phyloP scores from a whole-genome alignment of 768 basidiomycete genomes.

The Boletus subparvulus region DNA sequence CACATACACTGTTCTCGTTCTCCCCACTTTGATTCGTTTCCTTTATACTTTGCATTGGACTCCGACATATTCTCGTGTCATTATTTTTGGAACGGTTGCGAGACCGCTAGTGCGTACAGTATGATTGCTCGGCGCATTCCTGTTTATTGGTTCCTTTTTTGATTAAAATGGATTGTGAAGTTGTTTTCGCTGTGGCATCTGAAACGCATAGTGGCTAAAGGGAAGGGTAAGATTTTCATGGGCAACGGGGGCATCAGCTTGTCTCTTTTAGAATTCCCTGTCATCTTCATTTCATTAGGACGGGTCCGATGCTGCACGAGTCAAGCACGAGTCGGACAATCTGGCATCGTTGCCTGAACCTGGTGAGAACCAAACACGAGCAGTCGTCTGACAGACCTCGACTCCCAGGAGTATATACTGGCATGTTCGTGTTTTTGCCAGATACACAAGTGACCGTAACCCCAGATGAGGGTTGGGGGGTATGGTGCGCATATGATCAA shows the following conservation, averaged over 20 bases:
- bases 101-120: constrained; percentile 24
- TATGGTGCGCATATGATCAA: too few relatives aligned
- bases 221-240: neutral
- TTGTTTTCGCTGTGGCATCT: neutral
- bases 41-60: constrained; percentile 21
- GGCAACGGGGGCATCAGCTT: neutral
- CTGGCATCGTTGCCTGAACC: too few relatives aligned
- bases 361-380: too few relatives aligned
- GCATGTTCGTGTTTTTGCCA: too few relatives aligned
- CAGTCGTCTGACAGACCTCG: too few relatives aligned
- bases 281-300: neutral
- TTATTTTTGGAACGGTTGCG: constrained; percentile 18
- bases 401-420: too few relatives aligned
- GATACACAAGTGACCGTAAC: too few relatives aligned
- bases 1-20: constrained; percentile 5
- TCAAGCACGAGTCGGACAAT: too few relatives aligned
- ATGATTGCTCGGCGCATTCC: constrained; percentile 19
- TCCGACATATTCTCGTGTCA: constrained; percentile 1
- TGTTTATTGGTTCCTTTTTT: constrained; percentile 15
- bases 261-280: neutral
- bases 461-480: too few relatives aligned
- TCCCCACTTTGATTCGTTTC: neutral
- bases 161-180: constrained; percentile 17
- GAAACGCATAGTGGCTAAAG: neutral
- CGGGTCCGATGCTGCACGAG: neutral